Base-by-base conservation (phyloP, 179 eudicot genomes). In the Beta lomatogona region DNA sequence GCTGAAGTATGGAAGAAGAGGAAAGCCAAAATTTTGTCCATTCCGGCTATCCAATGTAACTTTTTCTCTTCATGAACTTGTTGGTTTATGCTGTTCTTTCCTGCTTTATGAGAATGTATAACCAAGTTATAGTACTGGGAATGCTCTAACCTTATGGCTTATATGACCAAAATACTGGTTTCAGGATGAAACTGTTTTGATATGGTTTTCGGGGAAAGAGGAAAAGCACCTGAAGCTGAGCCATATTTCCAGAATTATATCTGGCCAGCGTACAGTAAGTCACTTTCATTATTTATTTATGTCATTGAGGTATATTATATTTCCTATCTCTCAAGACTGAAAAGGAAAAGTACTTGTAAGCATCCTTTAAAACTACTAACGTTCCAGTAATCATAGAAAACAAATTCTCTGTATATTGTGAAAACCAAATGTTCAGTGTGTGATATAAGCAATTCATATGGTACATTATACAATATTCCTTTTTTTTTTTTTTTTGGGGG, bases 201-300 rank as follows among this genome's bases (percentile, higher is more conserved):
- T 94, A 86, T 96, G 99, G 98, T 89, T 89, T 86, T 96, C 98
- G 10, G 98, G 94, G 58, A 94, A 94, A 87, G 99, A 96, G 87
- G 97, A 96, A 88, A 96, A 94, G 86, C 96, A 91, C 80, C 92
- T 96, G 73, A 96, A 91, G 87, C 89, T 96, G 71, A 91, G 91
- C 86, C 94, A 91, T 82, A 96, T 95, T 54, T 89, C 98, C 83
- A 92, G 92, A 91, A 96, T 96, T 80, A 92, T 96, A 80, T 94
- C 99, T 76, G 99, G 99, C 79, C 99, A 96, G 89, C 98, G 98
- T 72, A 96, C 99, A 61, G 99, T 94, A 86, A 90, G 94, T 90
- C 68, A 81, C 80, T 76, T 82, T 41, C 63, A 66, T 54, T 57
- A 57, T 61, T 41, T 61, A 28, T 8, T 41, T 46, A 60, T 71